Conservation (phyloP, 257 asterid genomes). For the Ilex asprella region DNA sequence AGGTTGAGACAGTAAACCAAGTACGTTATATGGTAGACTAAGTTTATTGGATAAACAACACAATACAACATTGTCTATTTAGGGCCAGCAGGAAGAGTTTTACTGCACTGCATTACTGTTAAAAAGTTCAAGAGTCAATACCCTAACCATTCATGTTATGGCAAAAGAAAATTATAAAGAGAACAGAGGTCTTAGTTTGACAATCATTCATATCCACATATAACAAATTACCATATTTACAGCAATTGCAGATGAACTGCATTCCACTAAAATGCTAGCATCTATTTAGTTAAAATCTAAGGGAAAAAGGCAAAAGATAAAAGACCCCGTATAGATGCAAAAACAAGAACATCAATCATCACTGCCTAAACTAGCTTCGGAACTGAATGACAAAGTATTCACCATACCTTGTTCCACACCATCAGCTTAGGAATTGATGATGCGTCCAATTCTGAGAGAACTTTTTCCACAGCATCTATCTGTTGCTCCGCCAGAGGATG, state of each 20-base stretch:
- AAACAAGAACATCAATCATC: neutral
- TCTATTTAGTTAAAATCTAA: neutral
- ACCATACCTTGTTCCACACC: conserved; percentile 90
- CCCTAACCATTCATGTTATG: no score
- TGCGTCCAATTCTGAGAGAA: conserved; percentile 78
- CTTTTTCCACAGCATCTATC: conserved; percentile 86
- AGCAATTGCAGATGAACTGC: neutral
- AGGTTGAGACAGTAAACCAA: no score
- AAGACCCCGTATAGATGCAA: conserved; percentile 3
- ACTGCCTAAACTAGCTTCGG: neutral
- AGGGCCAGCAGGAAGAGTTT: no score
- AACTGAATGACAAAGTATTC: conserved; percentile 3
- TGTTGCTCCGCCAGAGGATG: conserved; percentile 96
- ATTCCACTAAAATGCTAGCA: neutral
- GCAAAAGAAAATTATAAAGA: no score
- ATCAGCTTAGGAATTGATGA: conserved; percentile 70
- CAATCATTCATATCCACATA: neutral
- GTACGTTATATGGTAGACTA: no score
- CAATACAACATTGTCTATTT: no score
- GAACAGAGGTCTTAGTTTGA: no score
- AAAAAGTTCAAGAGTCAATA: no score
- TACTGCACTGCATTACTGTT: no score
- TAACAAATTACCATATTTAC: neutral
- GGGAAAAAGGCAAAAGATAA: neutral
- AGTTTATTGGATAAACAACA: no score